Conservation (phyloP, 805 yeast genomes). For the Geotrichum ghanense region DNA sequence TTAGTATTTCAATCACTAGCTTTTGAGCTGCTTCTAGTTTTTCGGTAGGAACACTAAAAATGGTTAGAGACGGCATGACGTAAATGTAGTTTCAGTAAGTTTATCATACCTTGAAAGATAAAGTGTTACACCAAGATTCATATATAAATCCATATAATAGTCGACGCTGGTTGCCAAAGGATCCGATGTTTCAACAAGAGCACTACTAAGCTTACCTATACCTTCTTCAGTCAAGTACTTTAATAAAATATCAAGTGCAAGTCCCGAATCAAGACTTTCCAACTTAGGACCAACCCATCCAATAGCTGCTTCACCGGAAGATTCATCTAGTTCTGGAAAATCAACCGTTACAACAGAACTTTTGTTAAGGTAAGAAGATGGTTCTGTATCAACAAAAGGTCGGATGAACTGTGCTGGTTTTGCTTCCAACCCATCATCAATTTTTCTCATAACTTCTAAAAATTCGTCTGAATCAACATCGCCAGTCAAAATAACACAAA, state of each 20-base stretch:
- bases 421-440: conserved; percentile 43
- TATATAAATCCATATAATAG: conserved; percentile 64
- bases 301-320: conserved; percentile 61
- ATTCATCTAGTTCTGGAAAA: conserved; percentile 85
- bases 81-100: background rate
- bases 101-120: background rate
- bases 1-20: conserved; percentile 39
- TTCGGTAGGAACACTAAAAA: conserved; percentile 70
- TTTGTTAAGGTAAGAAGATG: conserved; percentile 32
- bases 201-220: conserved; percentile 58
- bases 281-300: conserved; percentile 77
- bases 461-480: conserved; percentile 69
- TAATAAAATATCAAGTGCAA: conserved; percentile 63
- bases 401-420: conserved; percentile 33
- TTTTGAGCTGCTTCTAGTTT: conserved; percentile 42
- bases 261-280: conserved; percentile 37
- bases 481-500: conserved; percentile 79
- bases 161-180: conserved; percentile 69
- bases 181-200: conserved; percentile 67
- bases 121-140: conserved; percentile 35
- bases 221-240: conserved; percentile 69
- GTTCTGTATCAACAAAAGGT: conserved; percentile 66
- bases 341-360: conserved; percentile 41
- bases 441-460: conserved; percentile 42
- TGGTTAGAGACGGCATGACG: conserved; percentile 31